Evolutionary conservation across 2,329 filamentous ascomycete genomes (phyloP), one percentile per base, ranked within the genome.

Genomic region (Colletotrichum echinochloae): DNA sequence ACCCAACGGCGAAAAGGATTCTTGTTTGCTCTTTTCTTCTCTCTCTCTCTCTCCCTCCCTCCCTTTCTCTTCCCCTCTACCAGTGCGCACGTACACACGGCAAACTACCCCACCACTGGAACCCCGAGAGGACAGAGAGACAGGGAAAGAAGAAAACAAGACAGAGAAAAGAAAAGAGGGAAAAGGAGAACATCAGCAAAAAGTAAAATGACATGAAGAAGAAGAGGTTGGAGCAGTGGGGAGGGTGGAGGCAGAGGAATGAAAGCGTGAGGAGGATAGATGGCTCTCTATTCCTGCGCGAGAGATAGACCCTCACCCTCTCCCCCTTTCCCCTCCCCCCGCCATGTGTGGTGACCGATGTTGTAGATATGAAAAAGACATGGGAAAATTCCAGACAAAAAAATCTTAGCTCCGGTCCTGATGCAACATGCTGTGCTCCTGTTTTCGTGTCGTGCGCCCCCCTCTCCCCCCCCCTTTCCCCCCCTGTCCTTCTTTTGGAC

Each of bases 191-290:
- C 64, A 9, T 33, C 26, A 49, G 28, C 48, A 37, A 51, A 59
- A 44, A 56, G 33, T 72, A 70, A 73, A 68, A 66, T 63, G 64
- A 74, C 65, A 62, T 65, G 55, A 68, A 71, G 66, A 70, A 73
- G 61, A 70, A 74, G 73, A 72, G 60, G 74, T 59, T n/a, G 66
- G 67, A 57, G 72, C 49, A 60, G 28, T 28, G 11, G 16, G 28
- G 9, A 1, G 14, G 18, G 18, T 9, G 30, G 9, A 9, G 16
- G 30, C 4, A 52, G 28, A 14, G 18, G 28, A 9, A 52, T 11
- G 26, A 30, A 28, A 26, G 16, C 14, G 7, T 30, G 18, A 14
- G 11, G 51, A 33, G 30, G 26, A 51, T 3, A 51, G 26, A 8
- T 5, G 14, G 48, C 23, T 33, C n/a, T n/a, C 33, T 16, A 9